Evolutionary conservation across 2,329 filamentous ascomycete genomes (phyloP), one percentile per base, ranked within the genome.

Genomic region (Botrytis galanthina): DNA sequence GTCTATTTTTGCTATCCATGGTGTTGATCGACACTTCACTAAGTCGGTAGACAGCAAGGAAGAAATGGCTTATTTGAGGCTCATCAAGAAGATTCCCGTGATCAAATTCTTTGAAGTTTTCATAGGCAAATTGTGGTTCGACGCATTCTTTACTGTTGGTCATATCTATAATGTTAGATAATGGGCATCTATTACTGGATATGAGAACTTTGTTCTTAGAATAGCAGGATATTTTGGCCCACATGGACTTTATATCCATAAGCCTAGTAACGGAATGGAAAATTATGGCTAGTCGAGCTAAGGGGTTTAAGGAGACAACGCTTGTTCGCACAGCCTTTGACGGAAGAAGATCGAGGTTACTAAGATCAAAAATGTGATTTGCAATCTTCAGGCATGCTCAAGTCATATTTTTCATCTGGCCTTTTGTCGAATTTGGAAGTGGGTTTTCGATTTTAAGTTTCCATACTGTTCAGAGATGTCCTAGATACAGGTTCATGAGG

Each of bases 381-480:
- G 18, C 4, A 35, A 35, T 35, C 4, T 20, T 32, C 1, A 10
- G 6, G 14, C 2, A 32, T 59, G 29, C 9, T 59, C 8, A 20
- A 10, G 29, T 0, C 6, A 35, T 12, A 10, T 1, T 12, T 35
- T 12, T 22, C 8, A 35, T 22, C 9, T 59, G 29, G 8, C 9
- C 8, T 32, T 35, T 32, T 35, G 7, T 12, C 12, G 9, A 32
- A 1, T 22, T 9, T 12, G 59, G 20, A 16, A 62, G 26, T 26
- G 14, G 8, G 1, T 1, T 26, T n/a, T 2, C 2, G 7, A 7
- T 62, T n/a, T 42, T 7, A 3, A 1, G 14, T 5, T 26, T n/a
- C 35, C 10, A 10, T 12, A 18, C 2, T 18, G 37, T 0, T 16
- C 8, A 7, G 12, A 16, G 7, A 16, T 9, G 12, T 42, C 6